Evolutionary conservation across 2,329 filamentous ascomycete genomes (phyloP).

Genomic region (Fusarium sp.): DNA sequence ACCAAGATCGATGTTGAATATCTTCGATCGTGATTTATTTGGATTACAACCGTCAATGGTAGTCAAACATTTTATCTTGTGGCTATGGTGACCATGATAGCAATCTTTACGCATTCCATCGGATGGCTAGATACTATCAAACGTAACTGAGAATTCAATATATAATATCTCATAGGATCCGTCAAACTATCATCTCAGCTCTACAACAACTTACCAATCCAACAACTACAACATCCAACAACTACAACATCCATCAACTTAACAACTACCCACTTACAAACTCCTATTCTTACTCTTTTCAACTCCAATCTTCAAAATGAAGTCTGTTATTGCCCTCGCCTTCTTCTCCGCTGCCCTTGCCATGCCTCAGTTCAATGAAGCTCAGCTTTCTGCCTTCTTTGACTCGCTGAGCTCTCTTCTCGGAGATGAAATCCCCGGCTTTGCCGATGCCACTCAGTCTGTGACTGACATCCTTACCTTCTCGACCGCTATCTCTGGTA

Average conservation of each 20-base stretch:
- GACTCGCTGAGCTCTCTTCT: neutral
- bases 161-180: neutral
- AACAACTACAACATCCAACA: neutral
- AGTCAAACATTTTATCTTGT: too few relatives aligned
- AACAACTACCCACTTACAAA: too few relatives aligned
- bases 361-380: neutral
- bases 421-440: neutral
- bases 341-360: neutral
- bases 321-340: neutral
- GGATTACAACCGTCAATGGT: neutral
- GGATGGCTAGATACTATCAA: neutral
- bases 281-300: too few relatives aligned
- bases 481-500: conserved; percentile 1
- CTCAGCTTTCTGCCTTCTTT: neutral
- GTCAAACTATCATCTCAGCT: neutral
- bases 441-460: fast-evolving
- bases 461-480: neutral
- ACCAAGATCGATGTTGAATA: neutral
- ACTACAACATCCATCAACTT: neutral
- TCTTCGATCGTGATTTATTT: neutral
- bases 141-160: neutral
- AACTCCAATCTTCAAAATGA: neutral
- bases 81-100: too few relatives aligned
- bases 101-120: neutral
- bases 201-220: neutral